phyloP scores from a whole-genome alignment of 1,139 yeast species.

The Pichia sp. region DNA sequence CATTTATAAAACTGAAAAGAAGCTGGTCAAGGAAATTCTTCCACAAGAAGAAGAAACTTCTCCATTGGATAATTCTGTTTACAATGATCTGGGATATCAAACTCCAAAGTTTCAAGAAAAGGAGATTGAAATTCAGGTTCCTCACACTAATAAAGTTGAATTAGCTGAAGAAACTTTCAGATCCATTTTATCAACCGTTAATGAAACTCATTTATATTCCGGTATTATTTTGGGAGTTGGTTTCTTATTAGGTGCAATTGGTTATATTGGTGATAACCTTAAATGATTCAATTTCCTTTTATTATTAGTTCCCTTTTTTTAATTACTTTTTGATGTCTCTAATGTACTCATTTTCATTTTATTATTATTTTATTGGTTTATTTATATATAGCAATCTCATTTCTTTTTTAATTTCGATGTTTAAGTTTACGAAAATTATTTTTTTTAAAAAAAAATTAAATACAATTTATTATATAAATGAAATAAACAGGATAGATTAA shows the following conservation, averaged over 20 bases:
- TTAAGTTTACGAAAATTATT: too few species aligned
- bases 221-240: slow-evolving; percentile 39
- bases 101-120: slow-evolving; percentile 25
- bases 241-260: slow-evolving; percentile 40
- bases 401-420: too few species aligned
- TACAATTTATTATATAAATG: too few species aligned
- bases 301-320: neutral
- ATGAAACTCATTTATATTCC: slow-evolving; percentile 34
- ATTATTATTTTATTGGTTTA: too few species aligned
- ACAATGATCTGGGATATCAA: slow-evolving; percentile 38
- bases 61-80: slow-evolving; percentile 46
- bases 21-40: slow-evolving; percentile 16
- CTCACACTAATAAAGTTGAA: slow-evolving; percentile 26
- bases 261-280: slow-evolving; percentile 43
- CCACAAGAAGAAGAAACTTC: slow-evolving; percentile 31
- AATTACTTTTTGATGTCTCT: neutral
- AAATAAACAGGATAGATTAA: too few species aligned
- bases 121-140: slow-evolving; percentile 33
- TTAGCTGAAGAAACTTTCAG: slow-evolving; percentile 26
- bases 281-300: slow-evolving; percentile 6
- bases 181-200: slow-evolving; percentile 32
- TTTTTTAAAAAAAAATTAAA: too few species aligned
- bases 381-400: too few species aligned
- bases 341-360: too few species aligned
- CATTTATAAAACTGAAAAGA: slow-evolving; percentile 22